Evolutionary conservation across 495 filamentous ascomycete genomes (phyloP), one percentile per base, ranked within the genome.

Genomic region (Penicillium egyptiacum): DNA sequence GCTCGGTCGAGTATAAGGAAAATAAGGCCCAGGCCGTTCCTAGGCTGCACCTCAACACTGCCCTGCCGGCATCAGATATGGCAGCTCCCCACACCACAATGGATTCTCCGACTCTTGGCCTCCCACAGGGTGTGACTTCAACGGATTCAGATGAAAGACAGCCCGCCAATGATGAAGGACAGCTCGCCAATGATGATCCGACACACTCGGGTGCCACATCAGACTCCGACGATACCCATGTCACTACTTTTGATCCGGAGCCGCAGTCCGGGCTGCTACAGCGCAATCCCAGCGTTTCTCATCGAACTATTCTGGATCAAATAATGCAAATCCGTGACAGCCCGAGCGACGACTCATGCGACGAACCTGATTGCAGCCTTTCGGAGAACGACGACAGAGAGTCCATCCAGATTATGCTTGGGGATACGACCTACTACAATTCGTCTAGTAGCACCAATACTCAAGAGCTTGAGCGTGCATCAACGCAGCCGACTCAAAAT

Each of bases 41-140:
- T 8, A 64, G 65, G 37, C 67, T 74, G 19, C 65, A 69, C 20
- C 54, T 75, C 43, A 58, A 74, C 44, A 74, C 72, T 2, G 39
- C 65, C 12, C 37, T 66, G 7, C 31, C 45, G 28, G 2, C 47
- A 6, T 50, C 57, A 20, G 63, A 55, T 39, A 33, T 40, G 14
- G 55, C 58, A 39, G 47, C 26, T 1, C 56, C 54, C n/a, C 57
- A 62, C 9, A 67, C 64, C 16, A 64, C 67, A 6, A 75, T 73
- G 64, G 88, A 91, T 58, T 91, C 88, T 22, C 87, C 87, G 10
- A 89, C 82, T 2, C 71, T 94, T 23, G 89, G 90, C 12, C 82
- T 86, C 48, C 83, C 85, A 11, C 81, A 81, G 33, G 78, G 77
- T 42, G 84, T 85, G 51, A 73, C 79, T 20, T 56, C 62, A 30